These are phyloP conservation scores for Myxozyma geophila DNA, from an alignment of 805 yeast species.

Conservation along the genomic window DNA sequence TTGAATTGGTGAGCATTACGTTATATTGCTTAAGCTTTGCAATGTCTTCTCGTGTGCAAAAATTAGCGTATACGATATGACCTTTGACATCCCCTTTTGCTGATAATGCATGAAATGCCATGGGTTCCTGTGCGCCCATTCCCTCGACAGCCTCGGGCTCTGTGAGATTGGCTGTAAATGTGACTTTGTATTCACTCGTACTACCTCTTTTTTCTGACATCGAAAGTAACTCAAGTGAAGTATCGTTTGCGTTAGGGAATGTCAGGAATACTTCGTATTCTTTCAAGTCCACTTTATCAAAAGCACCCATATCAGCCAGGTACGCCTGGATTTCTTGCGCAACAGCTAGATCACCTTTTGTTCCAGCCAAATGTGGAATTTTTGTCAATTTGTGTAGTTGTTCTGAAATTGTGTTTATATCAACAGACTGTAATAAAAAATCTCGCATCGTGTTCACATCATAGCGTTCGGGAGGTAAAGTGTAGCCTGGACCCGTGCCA, in stretches of 20 bases:
- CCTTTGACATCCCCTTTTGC: conserved; percentile 77
- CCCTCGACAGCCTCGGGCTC: conserved; percentile 29
- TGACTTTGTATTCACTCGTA: conserved; percentile 63
- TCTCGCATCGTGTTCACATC: conserved; percentile 59
- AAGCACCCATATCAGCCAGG: conserved; percentile 47
- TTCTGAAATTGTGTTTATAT: conserved; percentile 61
- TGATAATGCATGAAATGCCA: conserved; percentile 73
- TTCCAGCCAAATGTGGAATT: conserved; percentile 87
- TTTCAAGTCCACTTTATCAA: conserved; percentile 51
- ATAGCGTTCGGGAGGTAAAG: conserved; percentile 54
- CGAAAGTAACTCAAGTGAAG: conserved; percentile 15
- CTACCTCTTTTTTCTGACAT: conserved; percentile 29
- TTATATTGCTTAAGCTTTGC: conserved; percentile 52
- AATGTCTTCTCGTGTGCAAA: conserved; percentile 67
- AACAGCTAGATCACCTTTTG: conserved; percentile 78
- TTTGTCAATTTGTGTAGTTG: conserved; percentile 73
- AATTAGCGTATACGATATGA: conserved; percentile 66
- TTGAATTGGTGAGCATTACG: conserved; percentile 58
- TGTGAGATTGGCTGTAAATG: conserved; percentile 39
- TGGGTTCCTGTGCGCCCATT: conserved; percentile 22
- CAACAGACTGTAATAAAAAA: conserved; percentile 58
- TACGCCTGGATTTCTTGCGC: conserved; percentile 66
- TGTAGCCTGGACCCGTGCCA: conserved; percentile 10
- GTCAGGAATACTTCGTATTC: conserved; percentile 63
- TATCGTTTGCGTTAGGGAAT: conserved; percentile 57